Conservation (phyloP, 2,329 filamentous ascomycete genomes). For the Colletotrichum viniferum region DNA sequence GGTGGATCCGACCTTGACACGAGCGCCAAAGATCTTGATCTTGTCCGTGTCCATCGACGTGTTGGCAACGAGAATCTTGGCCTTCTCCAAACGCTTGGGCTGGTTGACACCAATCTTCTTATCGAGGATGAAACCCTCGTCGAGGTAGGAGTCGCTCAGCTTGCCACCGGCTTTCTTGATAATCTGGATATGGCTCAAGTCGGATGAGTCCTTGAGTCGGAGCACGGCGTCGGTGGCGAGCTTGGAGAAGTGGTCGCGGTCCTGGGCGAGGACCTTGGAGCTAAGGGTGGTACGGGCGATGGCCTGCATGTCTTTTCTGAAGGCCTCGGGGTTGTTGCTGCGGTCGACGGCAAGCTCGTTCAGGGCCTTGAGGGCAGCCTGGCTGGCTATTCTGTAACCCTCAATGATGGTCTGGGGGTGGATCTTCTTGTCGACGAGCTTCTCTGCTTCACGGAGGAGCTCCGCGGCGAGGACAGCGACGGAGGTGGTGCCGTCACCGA, state of each 20-base stretch:
- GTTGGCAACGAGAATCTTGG: slow-evolving; percentile 97
- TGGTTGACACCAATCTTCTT: slow-evolving; percentile 99
- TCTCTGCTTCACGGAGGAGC: slow-evolving; percentile 93
- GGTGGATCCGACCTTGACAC: slow-evolving; percentile 95
- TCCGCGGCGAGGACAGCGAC: slow-evolving; percentile 95
- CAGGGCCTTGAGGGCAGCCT: slow-evolving; percentile 83
- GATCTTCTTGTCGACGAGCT: slow-evolving; percentile 97
- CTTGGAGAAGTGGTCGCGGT: slow-evolving; percentile 88
- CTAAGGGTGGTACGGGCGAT: slow-evolving; percentile 96
- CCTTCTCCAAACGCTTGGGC: slow-evolving; percentile 95
- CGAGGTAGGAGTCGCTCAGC: slow-evolving; percentile 95
- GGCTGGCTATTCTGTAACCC: slow-evolving; percentile 95
- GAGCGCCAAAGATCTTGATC: slow-evolving; percentile 98
- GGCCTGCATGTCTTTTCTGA: slow-evolving; percentile 85
- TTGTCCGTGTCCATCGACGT: slow-evolving; percentile 99
- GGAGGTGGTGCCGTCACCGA: slow-evolving; percentile 98
- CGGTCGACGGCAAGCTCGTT: slow-evolving; percentile 88
- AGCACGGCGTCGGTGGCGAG: slow-evolving; percentile 92
- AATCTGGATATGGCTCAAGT: slow-evolving; percentile 97
- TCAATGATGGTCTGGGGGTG: slow-evolving; percentile 99
- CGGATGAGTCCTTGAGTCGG: slow-evolving; percentile 85
- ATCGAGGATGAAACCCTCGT: slow-evolving; percentile 97
- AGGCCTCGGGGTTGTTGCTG: slow-evolving; percentile 80
- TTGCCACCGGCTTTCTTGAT: slow-evolving; percentile 99
- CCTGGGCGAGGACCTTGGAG: slow-evolving; percentile 95